Evolutionary conservation across 2,329 filamentous ascomycete genomes (phyloP), one percentile per base, ranked within the genome.

Genomic region (Phialemonium atrogriseum): DNA sequence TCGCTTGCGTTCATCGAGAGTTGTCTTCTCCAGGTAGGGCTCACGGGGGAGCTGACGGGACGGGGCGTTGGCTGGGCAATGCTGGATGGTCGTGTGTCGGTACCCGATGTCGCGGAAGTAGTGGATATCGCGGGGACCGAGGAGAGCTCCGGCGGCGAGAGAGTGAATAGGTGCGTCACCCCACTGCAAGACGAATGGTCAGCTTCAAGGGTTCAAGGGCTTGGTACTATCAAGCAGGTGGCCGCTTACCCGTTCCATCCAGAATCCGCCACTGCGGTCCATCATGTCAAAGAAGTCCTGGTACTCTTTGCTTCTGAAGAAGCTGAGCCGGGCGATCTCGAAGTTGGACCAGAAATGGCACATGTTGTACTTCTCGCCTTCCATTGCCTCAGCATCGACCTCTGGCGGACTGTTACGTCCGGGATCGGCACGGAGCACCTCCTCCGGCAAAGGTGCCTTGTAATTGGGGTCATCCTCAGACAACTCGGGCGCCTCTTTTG

Each of bases 291-390:
- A 98, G 59, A 98, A 98, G 44, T 95, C 91, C 48, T 94, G 83
- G 55, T 98, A 98, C 52, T 87, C 84, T 62, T 94, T 89, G 66
- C 88, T 95, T 47, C 91, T 78, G 73, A 96, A 96, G 77, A 87
- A 98, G 62, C 85, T 82, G 39, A 98, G 73, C 37, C 80, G 78
- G 10, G 91, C 91, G 62, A 98, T 98, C 60, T 98, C 91, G 46
- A 98, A 98, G 58, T 98, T 98, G 58, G 87, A 94, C 91, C 91
- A 98, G 68, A 95, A 98, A 66, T 98, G 91, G 57, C 91, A 98
- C 91, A 98, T 98, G 64, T 98, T 98, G 70, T 98, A 98, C 48
- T 80, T 84, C 58, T 98, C 91, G 41, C 87, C 86, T 54, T 96
- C 89, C 91, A 98, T 98, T 24, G 80, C 75, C 51, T 96, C 88